These are phyloP conservation scores for Picea sitchensis DNA, from an alignment of 75 land plant genomes.

Conservation along the genomic window DNA sequence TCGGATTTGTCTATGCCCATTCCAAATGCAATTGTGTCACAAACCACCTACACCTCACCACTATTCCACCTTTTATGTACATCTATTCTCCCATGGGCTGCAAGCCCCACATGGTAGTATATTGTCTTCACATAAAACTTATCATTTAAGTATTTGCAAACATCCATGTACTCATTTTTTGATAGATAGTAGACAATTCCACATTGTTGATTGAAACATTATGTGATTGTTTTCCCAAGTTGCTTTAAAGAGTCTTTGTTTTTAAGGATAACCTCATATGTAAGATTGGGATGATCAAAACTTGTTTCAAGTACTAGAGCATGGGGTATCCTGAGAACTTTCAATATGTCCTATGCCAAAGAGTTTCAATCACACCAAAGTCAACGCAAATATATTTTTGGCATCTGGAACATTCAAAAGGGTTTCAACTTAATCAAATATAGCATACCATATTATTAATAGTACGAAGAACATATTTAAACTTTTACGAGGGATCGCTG, in stretches of 20 bases:
- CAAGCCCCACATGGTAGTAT: slow-evolving; percentile 78
- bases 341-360: slow-evolving; percentile 50
- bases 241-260: slow-evolving; percentile 64
- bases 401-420: too few relatives aligned
- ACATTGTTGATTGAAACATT: slow-evolving; percentile 43
- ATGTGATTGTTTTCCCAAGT: slow-evolving; percentile 49
- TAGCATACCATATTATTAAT: too few relatives aligned
- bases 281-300: slow-evolving; percentile 84
- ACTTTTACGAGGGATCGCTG: too few relatives aligned
- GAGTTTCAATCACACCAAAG: too few relatives aligned
- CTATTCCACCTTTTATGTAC: too few relatives aligned
- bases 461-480: too few relatives aligned
- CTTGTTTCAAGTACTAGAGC: slow-evolving; percentile 74
- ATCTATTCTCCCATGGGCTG: slow-evolving; percentile 45
- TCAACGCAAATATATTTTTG: too few relatives aligned
- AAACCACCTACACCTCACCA: too few relatives aligned
- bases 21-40: too few relatives aligned
- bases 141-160: slow-evolving; percentile 53
- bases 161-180: slow-evolving; percentile 77
- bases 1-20: too few relatives aligned
- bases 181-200: slow-evolving; percentile 88
- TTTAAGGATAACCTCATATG: slow-evolving; percentile 63
- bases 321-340: slow-evolving; percentile 55
- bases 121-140: slow-evolving; percentile 56
- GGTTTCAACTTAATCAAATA: too few relatives aligned